Base-by-base conservation (phyloP, 2,329 filamentous ascomycete species). In the Diaporthe longicolla region DNA sequence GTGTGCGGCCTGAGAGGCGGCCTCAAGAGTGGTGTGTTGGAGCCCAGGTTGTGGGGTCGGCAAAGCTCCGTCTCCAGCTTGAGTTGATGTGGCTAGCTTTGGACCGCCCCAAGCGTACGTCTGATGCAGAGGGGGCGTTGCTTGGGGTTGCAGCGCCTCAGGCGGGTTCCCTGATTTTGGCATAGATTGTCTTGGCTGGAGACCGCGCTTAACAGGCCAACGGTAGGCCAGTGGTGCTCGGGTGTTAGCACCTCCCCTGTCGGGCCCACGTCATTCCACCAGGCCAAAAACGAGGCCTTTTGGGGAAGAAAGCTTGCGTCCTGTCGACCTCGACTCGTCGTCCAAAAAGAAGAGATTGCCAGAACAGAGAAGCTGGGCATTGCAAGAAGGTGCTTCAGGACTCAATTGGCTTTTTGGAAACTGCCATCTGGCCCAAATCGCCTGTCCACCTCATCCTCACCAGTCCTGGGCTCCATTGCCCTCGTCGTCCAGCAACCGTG, bases 91-190 rank as follows among this genome's bases (percentile, higher is more conserved):
- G 45, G 61, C 61, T 52, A 52, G 61, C 61, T 52, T 11, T 45
- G 37, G 37, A 43, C 58, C 58, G 37, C 37, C 37, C 4, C 17
- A 68, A 68, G 45, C 63, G 48, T 54, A 48, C 21, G 21, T 68
- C n/a, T 54, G 48, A 68, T 54, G 48, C 63, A 68, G 48, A 50
- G 40, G 59, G 59, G 40, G 37, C 24, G 21, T 43, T 21, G 21
- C 40, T 32, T 63, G 24, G 10, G 29, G 63, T 66, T 52, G 45
- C 63, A 66, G 63, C 63, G 45, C 11, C 32, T 37, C n/a, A 68
- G 63, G 63, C 63, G 29, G 48, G 63, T 68, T 68, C 63, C 63
- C 63, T 68, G 63, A 68, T 68, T 68, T 54, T 68, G 48, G 63
- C 45, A 54, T 68, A 35, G 48, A 68, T 40, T 68, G 3, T 24